Conservation (phyloP, 2,329 filamentous ascomycete species). For the Lomentospora prolificans region DNA sequence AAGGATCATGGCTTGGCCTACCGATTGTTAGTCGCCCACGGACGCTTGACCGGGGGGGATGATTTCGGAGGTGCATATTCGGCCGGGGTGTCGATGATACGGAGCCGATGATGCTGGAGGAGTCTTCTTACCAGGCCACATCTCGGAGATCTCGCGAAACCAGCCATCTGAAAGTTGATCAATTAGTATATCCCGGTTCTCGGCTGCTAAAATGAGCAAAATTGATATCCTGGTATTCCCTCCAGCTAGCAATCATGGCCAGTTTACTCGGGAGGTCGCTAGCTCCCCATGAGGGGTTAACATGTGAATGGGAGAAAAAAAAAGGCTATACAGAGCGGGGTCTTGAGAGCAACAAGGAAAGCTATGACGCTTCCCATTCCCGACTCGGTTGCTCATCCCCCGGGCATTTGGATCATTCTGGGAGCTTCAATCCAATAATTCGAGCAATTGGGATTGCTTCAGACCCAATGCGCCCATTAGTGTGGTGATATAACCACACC, state of each 20-base stretch:
- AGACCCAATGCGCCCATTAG: not conserved
- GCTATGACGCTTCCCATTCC: not conserved
- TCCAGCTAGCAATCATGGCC: no score
- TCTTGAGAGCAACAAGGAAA: not conserved
- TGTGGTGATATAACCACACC: not conserved
- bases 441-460: not conserved
- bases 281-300: not conserved
- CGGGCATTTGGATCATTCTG: no score
- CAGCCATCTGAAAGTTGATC: constrained; percentile 70
- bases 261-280: no score
- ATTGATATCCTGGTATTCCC: no score
- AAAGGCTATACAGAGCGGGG: not conserved
- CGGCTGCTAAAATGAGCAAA: not conserved
- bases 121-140: constrained; percentile 66
- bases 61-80: constrained; percentile 5
- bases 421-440: not conserved
- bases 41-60: constrained; percentile 8
- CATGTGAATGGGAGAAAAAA: not conserved
- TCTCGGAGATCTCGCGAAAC: constrained; percentile 97
- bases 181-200: not conserved
- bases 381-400: not conserved
- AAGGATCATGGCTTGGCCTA: constrained; percentile 94
- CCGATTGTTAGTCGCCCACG: not conserved
- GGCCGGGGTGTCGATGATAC: not conserved
- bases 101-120: not conserved